phyloP scores from a whole-genome alignment of 805 yeast genomes.

The Lachancea kluyveri region DNA sequence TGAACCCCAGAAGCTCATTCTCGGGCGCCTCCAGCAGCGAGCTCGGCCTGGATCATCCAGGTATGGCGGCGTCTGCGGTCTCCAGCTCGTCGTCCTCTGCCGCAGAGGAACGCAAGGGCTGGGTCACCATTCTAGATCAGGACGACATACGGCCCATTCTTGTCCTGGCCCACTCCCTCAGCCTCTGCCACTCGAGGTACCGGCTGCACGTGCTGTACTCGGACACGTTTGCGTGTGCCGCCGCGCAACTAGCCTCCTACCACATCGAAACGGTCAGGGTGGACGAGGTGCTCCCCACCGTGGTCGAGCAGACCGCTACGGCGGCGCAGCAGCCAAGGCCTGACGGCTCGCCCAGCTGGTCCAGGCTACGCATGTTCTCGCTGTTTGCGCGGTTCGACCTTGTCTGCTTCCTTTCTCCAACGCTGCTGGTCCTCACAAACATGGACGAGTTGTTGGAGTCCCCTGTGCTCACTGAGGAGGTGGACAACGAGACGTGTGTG shows the following conservation, averaged over 20 bases:
- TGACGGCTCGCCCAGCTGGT: constrained; percentile 12
- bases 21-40: constrained; percentile 25
- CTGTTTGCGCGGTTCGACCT: constrained; percentile 21
- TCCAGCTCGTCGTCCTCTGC: too few relatives aligned
- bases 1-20: constrained; percentile 33
- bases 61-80: too few relatives aligned
- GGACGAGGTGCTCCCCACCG: constrained; percentile 5
- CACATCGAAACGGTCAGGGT: constrained; percentile 13
- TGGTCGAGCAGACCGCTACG: not conserved
- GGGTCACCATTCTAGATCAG: constrained; percentile 26
- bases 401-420: constrained; percentile 29
- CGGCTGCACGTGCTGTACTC: constrained; percentile 21
- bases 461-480: constrained; percentile 22
- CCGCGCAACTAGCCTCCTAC: constrained; percentile 9
- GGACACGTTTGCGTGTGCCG: constrained; percentile 9
- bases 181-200: constrained; percentile 18
- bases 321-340: constrained; percentile 1
- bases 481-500: constrained; percentile 33
- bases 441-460: constrained; percentile 26
- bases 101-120: constrained; percentile 15
- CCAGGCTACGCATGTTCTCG: constrained; percentile 18
- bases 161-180: constrained; percentile 21
- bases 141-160: constrained; percentile 20
- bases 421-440: constrained; percentile 23
- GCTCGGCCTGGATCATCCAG: too few relatives aligned